Percentiles rank a stretch among this genome's conserved stretches.
Evolutionary conservation across 2,329 filamentous ascomycete genomes (phyloP).

Genomic region (Aspergillus felis): DNA sequence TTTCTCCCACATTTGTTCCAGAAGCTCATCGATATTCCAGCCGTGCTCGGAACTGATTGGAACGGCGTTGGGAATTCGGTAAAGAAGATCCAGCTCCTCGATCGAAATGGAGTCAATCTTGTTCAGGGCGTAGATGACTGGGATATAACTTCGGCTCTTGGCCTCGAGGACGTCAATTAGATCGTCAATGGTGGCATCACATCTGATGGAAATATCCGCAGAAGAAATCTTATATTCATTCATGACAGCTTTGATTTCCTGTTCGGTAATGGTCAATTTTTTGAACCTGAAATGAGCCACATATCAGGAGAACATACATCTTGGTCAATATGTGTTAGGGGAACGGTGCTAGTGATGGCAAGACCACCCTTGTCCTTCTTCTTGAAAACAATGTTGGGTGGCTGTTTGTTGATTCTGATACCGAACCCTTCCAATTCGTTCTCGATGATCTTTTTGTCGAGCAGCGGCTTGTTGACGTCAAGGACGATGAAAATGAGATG

Average conservation of each 20-base stretch:
- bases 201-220: slow-evolving; percentile 94
- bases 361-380: slow-evolving; percentile 99
- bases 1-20: slow-evolving; percentile 99
- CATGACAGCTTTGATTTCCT: slow-evolving; percentile 97
- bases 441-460: slow-evolving; percentile 95
- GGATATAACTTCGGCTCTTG: slow-evolving; percentile 92
- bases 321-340: slow-evolving; percentile 84
- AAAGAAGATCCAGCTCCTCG: slow-evolving; percentile 92
- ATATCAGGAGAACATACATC: slow-evolving; percentile 49
- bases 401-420: slow-evolving; percentile 94
- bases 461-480: slow-evolving; percentile 96
- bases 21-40: slow-evolving; percentile 95
- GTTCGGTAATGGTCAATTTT: slow-evolving; percentile 4
- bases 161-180: slow-evolving; percentile 94
- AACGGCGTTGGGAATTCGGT: slow-evolving; percentile 93
- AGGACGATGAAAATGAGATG: slow-evolving; percentile 98
- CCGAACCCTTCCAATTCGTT: slow-evolving; percentile 93
- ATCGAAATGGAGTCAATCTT: slow-evolving; percentile 99
- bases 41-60: slow-evolving; percentile 97
- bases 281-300: slow-evolving; percentile 9
- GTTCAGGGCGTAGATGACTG: slow-evolving; percentile 98
- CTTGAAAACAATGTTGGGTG: slow-evolving; percentile 97
- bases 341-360: slow-evolving; percentile 91
- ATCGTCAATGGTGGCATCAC: slow-evolving; percentile 95
- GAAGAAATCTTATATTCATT: slow-evolving; percentile 94